These are phyloP conservation scores for Platanthera zijinensis DNA, from an alignment of 106 monocot genomes.

Conservation along the genomic window DNA sequence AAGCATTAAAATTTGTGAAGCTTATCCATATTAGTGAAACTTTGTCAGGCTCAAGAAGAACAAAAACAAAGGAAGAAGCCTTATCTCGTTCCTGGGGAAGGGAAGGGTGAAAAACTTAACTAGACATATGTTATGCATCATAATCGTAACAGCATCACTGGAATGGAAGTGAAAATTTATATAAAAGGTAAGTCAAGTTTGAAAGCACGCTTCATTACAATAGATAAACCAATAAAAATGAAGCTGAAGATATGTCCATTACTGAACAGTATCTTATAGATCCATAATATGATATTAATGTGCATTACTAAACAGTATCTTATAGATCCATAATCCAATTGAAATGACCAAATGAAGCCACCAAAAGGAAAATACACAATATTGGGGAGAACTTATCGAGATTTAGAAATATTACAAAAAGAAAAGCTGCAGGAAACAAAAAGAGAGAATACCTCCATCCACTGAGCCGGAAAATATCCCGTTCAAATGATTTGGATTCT, in stretches of 20 bases:
- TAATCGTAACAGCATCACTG: background rate
- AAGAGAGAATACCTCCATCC: slow-evolving; percentile 61
- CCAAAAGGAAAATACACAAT: background rate
- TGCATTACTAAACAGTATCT: background rate
- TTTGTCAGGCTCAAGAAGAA: background rate
- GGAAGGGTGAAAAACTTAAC: background rate
- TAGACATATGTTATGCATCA: no score
- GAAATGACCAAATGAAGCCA: background rate
- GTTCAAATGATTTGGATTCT: slow-evolving; percentile 92
- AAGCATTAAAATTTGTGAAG: no score
- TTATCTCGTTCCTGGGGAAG: background rate
- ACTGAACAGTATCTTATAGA: background rate
- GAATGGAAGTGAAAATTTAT: background rate
- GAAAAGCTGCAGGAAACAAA: background rate
- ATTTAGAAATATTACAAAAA: background rate
- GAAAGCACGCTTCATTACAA: background rate
- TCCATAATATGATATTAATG: background rate
- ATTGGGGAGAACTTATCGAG: background rate
- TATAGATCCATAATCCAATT: background rate
- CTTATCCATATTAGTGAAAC: no score
- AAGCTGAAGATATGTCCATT: background rate
- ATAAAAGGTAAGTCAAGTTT: background rate
- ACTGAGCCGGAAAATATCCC: slow-evolving; percentile 88
- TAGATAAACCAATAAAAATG: background rate
- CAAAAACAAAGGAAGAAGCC: background rate